These are phyloP conservation scores for Camelina sativa DNA, from an alignment of 345 rosid genomes.

Conservation along the genomic window DNA sequence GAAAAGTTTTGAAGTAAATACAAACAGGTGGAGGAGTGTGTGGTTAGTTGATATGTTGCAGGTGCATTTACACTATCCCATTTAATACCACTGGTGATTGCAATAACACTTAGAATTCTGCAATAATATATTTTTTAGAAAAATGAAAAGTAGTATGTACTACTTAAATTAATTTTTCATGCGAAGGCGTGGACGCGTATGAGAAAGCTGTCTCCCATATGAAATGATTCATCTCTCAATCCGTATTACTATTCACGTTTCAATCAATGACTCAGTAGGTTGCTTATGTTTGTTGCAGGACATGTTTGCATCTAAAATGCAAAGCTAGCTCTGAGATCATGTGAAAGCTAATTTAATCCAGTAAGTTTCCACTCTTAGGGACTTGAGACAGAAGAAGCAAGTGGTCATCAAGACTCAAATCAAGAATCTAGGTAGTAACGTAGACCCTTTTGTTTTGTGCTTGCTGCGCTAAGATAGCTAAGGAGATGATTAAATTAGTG, in stretches of 20 bases:
- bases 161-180: conserved; percentile 25
- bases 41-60: conserved; percentile 77
- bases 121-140: neutral
- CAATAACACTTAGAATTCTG: conserved; percentile 36
- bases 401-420: conserved; percentile 8
- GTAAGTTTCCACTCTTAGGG: conserved; percentile 15
- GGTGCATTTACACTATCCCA: conserved; percentile 61
- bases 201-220: conserved; percentile 39
- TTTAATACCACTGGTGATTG: conserved; percentile 40
- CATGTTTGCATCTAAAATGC: conserved; percentile 23
- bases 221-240: conserved; percentile 24
- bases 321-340: conserved; percentile 15
- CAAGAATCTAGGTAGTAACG: conserved; percentile 40
- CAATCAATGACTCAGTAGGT: conserved; percentile 20
- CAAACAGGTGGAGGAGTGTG: conserved; percentile 64
- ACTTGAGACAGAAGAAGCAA: neutral
- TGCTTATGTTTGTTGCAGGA: conserved; percentile 25
- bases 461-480: conserved; percentile 24
- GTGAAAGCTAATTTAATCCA: conserved; percentile 21
- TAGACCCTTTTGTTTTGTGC: conserved; percentile 35
- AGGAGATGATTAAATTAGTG: conserved; percentile 12
- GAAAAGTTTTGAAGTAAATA: conserved; percentile 57
- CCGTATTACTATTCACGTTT: conserved; percentile 27
- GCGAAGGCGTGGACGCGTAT: conserved; percentile 39
- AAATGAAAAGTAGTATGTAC: neutral